Evolutionary conservation across 1,139 yeast species (phyloP).

Genomic region (Pichia sp.): DNA sequence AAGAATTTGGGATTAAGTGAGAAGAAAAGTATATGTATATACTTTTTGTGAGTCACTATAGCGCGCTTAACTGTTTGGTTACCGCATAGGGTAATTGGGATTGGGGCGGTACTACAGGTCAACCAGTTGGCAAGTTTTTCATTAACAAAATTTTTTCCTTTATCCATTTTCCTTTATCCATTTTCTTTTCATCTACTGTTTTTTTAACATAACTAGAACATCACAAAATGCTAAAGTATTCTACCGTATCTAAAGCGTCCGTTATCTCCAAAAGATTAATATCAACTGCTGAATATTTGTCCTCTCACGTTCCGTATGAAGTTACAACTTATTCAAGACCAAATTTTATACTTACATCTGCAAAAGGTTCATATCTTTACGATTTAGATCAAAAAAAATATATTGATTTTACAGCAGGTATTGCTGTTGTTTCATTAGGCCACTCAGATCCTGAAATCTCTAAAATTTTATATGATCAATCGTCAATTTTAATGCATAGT

Average conservation of each 20-base stretch:
- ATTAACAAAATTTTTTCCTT: not conserved
- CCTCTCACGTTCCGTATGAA: slow-evolving; percentile 46
- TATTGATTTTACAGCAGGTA: slow-evolving; percentile 90
- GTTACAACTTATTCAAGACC: slow-evolving; percentile 84
- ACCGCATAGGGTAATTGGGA: not conserved
- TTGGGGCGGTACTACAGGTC: not conserved
- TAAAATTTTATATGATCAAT: slow-evolving; percentile 64
- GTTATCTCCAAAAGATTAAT: slow-evolving; percentile 8
- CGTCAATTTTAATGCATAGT: slow-evolving; percentile 67
- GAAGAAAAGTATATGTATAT: not conserved
- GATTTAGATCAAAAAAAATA: slow-evolving; percentile 75
- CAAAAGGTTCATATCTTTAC: slow-evolving; percentile 66
- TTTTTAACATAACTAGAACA: not conserved
- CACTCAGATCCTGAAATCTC: slow-evolving; percentile 75
- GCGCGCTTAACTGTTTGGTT: slow-evolving; percentile 1
- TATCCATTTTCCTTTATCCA: not conserved
- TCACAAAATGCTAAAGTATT: slow-evolving; percentile 5
- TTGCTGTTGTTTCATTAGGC: slow-evolving; percentile 93
- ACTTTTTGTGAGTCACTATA: slow-evolving; percentile 3
- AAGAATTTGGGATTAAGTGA: not conserved
- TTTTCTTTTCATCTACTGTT: not conserved
- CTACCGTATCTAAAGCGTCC: not conserved
- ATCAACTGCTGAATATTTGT: slow-evolving; percentile 31
- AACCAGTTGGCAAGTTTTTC: not conserved
- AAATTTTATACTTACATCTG: slow-evolving; percentile 59